Base-by-base conservation (phyloP, 306 rosid species). In the Nissolia schottii region DNA sequence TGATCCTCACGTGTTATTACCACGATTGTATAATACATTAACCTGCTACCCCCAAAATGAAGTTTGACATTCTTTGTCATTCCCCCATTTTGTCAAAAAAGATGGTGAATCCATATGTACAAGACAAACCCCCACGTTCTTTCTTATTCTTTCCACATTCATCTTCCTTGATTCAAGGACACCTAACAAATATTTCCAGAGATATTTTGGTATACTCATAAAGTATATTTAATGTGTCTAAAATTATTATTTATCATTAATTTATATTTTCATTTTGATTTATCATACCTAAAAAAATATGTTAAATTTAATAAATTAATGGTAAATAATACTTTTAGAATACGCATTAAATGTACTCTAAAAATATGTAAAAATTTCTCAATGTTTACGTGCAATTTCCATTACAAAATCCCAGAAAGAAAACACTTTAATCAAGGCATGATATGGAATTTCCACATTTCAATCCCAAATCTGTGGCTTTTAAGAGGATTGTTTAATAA, bases 351-450 rank as follows among this genome's bases (percentile, higher is more conserved):
- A n/a, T n/a, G n/a, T n/a, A n/a, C n/a, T n/a, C n/a, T n/a, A n/a
- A n/a, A n/a, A n/a, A n/a, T n/a, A n/a, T n/a, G n/a, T n/a, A n/a
- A n/a, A n/a, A n/a, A n/a, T n/a, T n/a, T n/a, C n/a, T n/a, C n/a
- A n/a, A n/a, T n/a, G n/a, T n/a, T n/a, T n/a, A 62, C 51, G 50
- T 32, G 29, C 56, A 19, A 34, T 69, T 78, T 43, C 16, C 46
- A 13, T 72, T 56, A 71, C 51, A 20, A 66, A 65, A 64, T 22
- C 31, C 46, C 15, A 70, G 55, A 78, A 61, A 79, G 46, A 11
- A n/a, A 81, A 80, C 93, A 54, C 79, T 81, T 82, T 6, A 53
- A 59, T 79, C 86, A 74, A 72, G 85, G 86, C 63, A 79, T 70
- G 31, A 28, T 80, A 70, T 68, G 35, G 25, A 16, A 45, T 50